Evolutionary conservation across 257 asterid genomes (phyloP).

Genomic region (Mitragyna speciosa): DNA sequence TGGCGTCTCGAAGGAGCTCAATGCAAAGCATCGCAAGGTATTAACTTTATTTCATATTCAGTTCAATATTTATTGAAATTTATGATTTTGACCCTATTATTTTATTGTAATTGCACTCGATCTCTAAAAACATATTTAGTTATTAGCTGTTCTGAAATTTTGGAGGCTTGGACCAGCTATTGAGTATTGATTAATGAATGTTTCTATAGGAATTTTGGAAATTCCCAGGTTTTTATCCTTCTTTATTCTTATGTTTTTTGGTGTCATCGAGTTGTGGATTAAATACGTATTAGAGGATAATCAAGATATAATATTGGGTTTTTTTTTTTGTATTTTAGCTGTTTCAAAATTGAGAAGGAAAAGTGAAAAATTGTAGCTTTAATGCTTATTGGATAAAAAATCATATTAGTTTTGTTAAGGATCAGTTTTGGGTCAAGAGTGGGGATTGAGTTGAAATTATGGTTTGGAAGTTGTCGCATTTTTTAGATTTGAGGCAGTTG

Average conservation of each 20-base stretch:
- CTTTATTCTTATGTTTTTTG: neutral
- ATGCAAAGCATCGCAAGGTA: conserved; percentile 93
- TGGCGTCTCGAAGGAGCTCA: conserved; percentile 92
- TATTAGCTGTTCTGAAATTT: neutral
- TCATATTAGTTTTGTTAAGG: neutral
- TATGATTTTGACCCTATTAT: conserved; percentile 5
- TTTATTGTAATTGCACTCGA: neutral
- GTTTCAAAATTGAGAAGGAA: neutral
- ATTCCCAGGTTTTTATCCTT: neutral
- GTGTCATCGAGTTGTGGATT: neutral
- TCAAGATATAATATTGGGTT: neutral
- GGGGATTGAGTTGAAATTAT: neutral
- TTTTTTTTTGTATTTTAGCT: neutral
- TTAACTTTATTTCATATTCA: neutral
- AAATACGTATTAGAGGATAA: neutral
- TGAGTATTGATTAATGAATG: neutral
- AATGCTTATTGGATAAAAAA: neutral
- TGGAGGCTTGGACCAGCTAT: neutral
- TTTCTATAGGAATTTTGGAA: neutral
- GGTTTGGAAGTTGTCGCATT: neutral
- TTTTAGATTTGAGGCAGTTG: neutral
- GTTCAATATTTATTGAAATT: neutral
- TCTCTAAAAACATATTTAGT: neutral
- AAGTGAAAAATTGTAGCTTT: neutral
- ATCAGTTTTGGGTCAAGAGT: neutral